Base-by-base conservation (phyloP, 805 yeast species). In the Cyberlindnera petersonii region DNA sequence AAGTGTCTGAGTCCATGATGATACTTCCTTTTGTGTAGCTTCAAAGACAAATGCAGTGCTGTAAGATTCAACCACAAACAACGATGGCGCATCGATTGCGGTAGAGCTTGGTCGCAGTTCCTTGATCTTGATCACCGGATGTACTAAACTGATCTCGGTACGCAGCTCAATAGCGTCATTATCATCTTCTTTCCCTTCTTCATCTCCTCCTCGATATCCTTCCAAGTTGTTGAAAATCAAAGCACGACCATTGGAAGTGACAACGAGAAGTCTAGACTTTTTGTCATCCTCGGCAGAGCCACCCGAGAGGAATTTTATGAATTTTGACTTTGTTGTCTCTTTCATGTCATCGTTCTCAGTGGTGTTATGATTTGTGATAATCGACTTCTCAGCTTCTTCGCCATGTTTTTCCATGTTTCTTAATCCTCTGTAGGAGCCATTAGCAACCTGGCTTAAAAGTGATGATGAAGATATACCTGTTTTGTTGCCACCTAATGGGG, bases 201-300 rank as follows among this genome's bases (percentile, higher is more conserved):
- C n/a, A n/a, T n/a, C n/a, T n/a, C n/a, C n/a, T n/a, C n/a, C n/a
- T n/a, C n/a, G n/a, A n/a, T n/a, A n/a, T n/a, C 15, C 33, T 9
- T 58, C 60, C 9, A 61, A 40, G 17, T 49, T 50, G 48, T 49
- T 55, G 44, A 83, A 75, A 1, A 82, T 53, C 42, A 84, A 58
- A 1, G 74, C 77, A 33, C 89, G 65, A 1, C 88, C 91, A 53
- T 71, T 71, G 1, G 77, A 67, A 2, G 89, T 83, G 0, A 81
- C 63, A 11, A 82, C 47, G 42, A 81, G 49, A 2, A 80, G 70
- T 46, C 85, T 71, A 9, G 68, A 65, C 39, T 66, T 58, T 37
- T 64, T 64, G 31, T 63, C 69, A 6, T 68, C 74, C 26, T 49
- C 57, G 18, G 24, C 28, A 4, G 54, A 34, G 10, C 30, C 32